phyloP scores from a whole-genome alignment of 2,329 filamentous ascomycete species.

The Ophiostoma perfectum region DNA sequence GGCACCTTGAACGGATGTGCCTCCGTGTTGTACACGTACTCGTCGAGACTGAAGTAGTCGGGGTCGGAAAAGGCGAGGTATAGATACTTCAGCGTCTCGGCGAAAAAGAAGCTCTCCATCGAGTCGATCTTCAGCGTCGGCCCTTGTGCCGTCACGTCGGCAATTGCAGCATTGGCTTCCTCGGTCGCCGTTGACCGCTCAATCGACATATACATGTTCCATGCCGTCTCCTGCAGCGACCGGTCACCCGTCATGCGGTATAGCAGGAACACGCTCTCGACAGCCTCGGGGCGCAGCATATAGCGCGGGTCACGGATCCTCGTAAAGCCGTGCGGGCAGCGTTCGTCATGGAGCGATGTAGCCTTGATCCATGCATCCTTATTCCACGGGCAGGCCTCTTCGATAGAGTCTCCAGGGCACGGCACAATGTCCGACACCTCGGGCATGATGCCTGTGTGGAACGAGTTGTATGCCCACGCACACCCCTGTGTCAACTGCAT shows the following conservation, averaged over 20 bases:
- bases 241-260: conserved; percentile 70
- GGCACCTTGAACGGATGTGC: conserved; percentile 27
- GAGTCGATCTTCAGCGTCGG: conserved; percentile 39
- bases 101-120: conserved; percentile 28
- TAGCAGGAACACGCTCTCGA: conserved; percentile 72
- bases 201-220: conserved; percentile 71
- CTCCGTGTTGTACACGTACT: conserved; percentile 27
- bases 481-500: conserved; percentile 50
- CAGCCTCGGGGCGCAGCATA: conserved; percentile 62
- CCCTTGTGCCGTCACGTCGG: conserved; percentile 37
- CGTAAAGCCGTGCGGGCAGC: conserved; percentile 29
- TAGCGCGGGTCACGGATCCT: conserved; percentile 38
- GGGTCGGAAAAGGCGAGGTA: conserved; percentile 26
- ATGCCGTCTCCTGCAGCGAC: conserved; percentile 68
- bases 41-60: conserved; percentile 26
- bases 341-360: conserved; percentile 24
- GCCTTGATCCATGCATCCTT: conserved; percentile 31
- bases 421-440: conserved; percentile 46
- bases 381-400: conserved; percentile 34
- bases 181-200: conserved; percentile 50
- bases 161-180: conserved; percentile 27
- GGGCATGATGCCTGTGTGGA: conserved; percentile 54
- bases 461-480: conserved; percentile 52
- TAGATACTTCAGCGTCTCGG: conserved; percentile 29
- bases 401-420: conserved; percentile 32